Percentiles rank a stretch among this genome's conserved stretches.
Evolutionary conservation across 2,329 filamentous ascomycete species (phyloP).

Genomic region (Arthrobotrys pseudoclavata): DNA sequence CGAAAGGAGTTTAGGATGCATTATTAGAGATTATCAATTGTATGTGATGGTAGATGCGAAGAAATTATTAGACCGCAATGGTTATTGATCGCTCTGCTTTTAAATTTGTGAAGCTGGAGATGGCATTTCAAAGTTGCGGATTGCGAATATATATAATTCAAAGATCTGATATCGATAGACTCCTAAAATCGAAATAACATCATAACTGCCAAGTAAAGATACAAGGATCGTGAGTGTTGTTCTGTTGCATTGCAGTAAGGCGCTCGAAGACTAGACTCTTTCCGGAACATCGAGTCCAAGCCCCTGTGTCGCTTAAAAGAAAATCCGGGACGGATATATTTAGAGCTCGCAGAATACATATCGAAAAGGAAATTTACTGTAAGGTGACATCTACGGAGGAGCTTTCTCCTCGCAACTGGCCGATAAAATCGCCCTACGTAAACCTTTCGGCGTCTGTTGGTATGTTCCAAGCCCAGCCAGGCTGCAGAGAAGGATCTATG

Average conservation of each 20-base stretch:
- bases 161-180: not conserved
- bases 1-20: slow-evolving; percentile 2
- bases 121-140: not conserved
- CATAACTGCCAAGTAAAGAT: not conserved
- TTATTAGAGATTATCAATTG: slow-evolving; percentile 5
- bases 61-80: not conserved
- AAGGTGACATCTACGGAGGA: slow-evolving; percentile 1
- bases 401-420: not conserved
- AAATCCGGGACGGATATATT: not conserved
- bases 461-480: slow-evolving; percentile 2
- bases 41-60: not conserved
- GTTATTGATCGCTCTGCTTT: not conserved
- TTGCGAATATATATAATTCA: not conserved
- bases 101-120: not conserved
- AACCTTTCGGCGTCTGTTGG: not conserved
- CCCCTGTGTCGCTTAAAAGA: slow-evolving; percentile 11
- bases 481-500: slow-evolving; percentile 6
- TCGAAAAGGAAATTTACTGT: not conserved
- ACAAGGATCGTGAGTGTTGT: slow-evolving; percentile 1
- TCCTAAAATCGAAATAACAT: not conserved
- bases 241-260: not conserved
- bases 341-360: slow-evolving; percentile 13
- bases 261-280: not conserved
- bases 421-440: not conserved
- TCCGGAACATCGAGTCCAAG: not conserved